A percentile compares a stretch with the other conserved stretches of the same genome.
These are phyloP conservation scores for Aphanomyces stellatus DNA, from an alignment of 352 stramenopile species.

Conservation along the genomic window DNA sequence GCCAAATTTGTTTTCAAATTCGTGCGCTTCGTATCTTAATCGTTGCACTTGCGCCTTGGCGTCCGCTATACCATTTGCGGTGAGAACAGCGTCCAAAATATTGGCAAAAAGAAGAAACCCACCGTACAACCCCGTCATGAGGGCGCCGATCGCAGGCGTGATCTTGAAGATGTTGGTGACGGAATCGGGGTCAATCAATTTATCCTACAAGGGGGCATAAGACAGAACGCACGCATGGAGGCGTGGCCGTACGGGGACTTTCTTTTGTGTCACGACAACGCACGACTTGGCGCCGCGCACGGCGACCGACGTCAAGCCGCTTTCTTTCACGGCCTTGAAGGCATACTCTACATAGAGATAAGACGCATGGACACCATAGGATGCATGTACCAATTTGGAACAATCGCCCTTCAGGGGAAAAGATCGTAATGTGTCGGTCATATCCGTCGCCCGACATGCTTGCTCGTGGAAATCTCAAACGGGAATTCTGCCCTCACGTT, in stretches of 20 bases:
- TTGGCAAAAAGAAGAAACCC: background rate
- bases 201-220: slow-evolving; percentile 51
- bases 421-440: slow-evolving; percentile 96
- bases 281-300: slow-evolving; percentile 90
- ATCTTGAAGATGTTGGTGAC: slow-evolving; percentile 96
- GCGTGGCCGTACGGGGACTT: slow-evolving; percentile 82
- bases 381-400: slow-evolving; percentile 92
- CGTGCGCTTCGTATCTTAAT: slow-evolving; percentile 93
- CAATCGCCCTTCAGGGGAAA: slow-evolving; percentile 96
- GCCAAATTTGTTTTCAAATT: slow-evolving; percentile 97
- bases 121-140: slow-evolving; percentile 93
- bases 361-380: background rate
- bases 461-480: slow-evolving; percentile 9
- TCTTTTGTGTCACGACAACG: slow-evolving; percentile 98
- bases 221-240: slow-evolving; percentile 9
- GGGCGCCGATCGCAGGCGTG: slow-evolving; percentile 90
- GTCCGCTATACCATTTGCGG: slow-evolving; percentile 47
- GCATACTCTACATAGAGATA: slow-evolving; percentile 88
- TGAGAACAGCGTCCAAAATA: background rate
- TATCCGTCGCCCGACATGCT: slow-evolving; percentile 82
- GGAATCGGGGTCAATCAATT: slow-evolving; percentile 91
- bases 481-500: slow-evolving; percentile 12
- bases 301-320: slow-evolving; percentile 93
- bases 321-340: slow-evolving; percentile 94
- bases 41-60: slow-evolving; percentile 90